Evolutionary conservation across 2,329 filamentous ascomycete genomes (phyloP), one percentile per base, ranked within the genome.

Genomic region (Claviceps cyperi): DNA sequence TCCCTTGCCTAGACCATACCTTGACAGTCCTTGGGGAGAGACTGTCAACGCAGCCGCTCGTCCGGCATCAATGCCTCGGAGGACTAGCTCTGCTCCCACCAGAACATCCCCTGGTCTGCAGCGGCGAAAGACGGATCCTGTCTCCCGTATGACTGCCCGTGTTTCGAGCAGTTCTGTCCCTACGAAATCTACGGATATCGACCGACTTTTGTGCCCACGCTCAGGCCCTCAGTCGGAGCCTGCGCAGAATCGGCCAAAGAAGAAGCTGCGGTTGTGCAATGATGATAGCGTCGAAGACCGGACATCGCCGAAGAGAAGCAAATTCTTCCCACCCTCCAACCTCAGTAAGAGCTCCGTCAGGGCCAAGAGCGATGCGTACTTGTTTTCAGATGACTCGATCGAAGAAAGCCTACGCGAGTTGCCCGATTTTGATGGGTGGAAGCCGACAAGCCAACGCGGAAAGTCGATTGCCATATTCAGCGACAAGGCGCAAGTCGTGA

Each of bases 381-480:
- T 77, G 17, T 66, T 77, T 57, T 80, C 76, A 0, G 76, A 80
- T 52, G 75, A 78, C 53, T 78, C 76, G 0, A 66, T 80, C 40
- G 75, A 79, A 28, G 76, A 78, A 51, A 74, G 69, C 0, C 63
- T 80, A 19, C 61, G 66, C 24, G 68, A 67, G 19, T 59, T 81
- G 11, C 75, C 76, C 1, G 76, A 79, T 44, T 61, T 74, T 39
- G 70, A 70, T n/a, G 67, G 64, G 11, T 77, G 74, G 75, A 63
- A 67, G 43, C 59, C 64, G 6, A 51, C 55, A 21, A 45, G 56
- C 5, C 71, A 69, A 52, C 55, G 60, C 0, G 62, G 58, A 43
- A 68, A 64, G 52, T 58, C 65, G 1, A 63, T 73, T 17, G 57
- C 63, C 2, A 68, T 78, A 5, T 78, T 75, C 51, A 66, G 69